Percentiles rank a stretch among this genome's conserved stretches.
Evolutionary conservation across 2,329 filamentous ascomycete genomes (phyloP).

Genomic region (Orbilia blumenaviensis): DNA sequence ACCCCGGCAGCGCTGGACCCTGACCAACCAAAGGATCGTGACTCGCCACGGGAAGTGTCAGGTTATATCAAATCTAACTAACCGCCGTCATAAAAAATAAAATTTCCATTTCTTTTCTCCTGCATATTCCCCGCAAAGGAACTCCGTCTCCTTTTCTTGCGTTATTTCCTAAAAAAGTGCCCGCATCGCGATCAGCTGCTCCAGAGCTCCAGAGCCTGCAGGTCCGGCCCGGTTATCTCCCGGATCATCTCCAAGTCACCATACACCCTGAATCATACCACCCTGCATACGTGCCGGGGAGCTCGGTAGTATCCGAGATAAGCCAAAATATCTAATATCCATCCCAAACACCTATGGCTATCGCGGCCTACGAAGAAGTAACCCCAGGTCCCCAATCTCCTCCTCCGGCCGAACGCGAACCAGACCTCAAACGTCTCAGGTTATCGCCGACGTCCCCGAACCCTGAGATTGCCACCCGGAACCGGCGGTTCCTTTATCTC

Average conservation of each 20-base stretch:
- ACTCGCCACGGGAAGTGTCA: conserved; percentile 8
- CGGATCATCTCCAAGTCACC: conserved; percentile 19
- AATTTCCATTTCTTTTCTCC: neutral
- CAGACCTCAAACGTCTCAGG: conserved; percentile 15
- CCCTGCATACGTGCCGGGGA: neutral
- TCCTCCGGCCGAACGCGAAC: conserved; percentile 8
- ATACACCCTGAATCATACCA: conserved; percentile 20
- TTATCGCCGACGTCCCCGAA: conserved; percentile 15
- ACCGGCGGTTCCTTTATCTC: conserved; percentile 46
- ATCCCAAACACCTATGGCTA: neutral
- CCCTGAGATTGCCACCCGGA: conserved; percentile 33
- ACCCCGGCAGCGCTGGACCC: conserved; percentile 18
- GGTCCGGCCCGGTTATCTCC: conserved; percentile 17
- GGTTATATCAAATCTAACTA: neutral
- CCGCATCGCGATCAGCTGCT: too few relatives aligned
- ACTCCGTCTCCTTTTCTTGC: neutral
- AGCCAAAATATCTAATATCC: neutral
- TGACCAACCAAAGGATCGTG: conserved; percentile 10
- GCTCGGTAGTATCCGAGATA: conserved; percentile 18
- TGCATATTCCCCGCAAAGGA: conserved; percentile 6
- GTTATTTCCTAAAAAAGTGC: conserved; percentile 1
- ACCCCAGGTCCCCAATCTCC: neutral
- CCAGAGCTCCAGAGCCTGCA: neutral
- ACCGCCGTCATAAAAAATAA: neutral
- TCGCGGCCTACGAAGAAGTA: conserved; percentile 28